Percentiles rank a stretch among this genome's conserved stretches.
Evolutionary conservation across 2,329 filamentous ascomycete species (phyloP).

Genomic region (Apiospora pterosperma): DNA sequence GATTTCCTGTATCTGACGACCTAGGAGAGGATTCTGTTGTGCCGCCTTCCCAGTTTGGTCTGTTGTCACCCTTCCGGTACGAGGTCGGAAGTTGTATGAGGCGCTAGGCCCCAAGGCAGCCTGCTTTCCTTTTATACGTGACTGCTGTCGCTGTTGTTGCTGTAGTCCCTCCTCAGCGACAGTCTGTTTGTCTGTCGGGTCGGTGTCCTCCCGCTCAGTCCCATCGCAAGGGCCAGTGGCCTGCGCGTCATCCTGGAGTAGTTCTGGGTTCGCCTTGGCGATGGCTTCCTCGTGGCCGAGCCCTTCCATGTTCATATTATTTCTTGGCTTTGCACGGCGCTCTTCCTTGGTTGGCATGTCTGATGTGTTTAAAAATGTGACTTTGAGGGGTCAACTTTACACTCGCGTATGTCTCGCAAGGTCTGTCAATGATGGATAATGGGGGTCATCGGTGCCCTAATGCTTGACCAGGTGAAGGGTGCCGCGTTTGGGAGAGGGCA

Average conservation of each 20-base stretch:
- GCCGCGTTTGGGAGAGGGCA: background rate
- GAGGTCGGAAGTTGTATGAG: background rate
- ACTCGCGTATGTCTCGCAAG: too few relatives aligned
- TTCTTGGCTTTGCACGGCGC: background rate
- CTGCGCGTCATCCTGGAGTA: background rate
- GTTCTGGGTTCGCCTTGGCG: background rate
- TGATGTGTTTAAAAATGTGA: too few relatives aligned
- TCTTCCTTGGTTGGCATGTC: background rate
- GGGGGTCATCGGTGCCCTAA: too few relatives aligned
- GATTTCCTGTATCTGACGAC: background rate
- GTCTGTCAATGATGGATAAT: background rate
- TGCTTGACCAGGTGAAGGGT: background rate
- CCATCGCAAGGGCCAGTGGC: background rate
- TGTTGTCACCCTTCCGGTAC: background rate
- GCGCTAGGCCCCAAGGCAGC: background rate
- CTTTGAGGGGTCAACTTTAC: too few relatives aligned
- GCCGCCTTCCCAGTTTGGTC: background rate
- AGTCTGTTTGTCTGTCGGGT: background rate
- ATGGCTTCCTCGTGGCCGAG: background rate
- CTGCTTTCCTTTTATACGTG: background rate
- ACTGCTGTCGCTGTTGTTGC: background rate
- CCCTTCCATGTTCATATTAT: background rate
- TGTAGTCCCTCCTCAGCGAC: background rate
- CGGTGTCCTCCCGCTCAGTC: too few relatives aligned
- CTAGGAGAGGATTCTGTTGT: background rate